A percentile compares a stretch with the other conserved stretches of the same genome.
Evolutionary conservation across 805 yeast species (phyloP).

Genomic region (Metschnikowia hibisci): DNA sequence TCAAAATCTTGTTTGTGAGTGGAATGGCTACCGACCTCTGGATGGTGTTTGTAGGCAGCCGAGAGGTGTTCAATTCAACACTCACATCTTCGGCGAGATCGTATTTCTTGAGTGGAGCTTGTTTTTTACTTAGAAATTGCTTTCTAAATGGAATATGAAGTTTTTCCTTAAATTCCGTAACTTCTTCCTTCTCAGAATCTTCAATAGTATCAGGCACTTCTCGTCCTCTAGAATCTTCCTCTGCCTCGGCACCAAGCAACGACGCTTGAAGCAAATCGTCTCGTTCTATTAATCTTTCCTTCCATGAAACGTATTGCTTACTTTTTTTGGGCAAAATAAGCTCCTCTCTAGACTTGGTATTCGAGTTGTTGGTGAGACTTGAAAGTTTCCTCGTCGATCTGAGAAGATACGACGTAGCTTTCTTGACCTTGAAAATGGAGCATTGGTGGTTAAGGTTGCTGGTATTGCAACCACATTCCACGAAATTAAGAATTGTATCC

Average conservation of each 20-base stretch:
- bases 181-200: neutral
- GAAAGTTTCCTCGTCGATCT: slow-evolving; percentile 55
- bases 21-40: slow-evolving; percentile 12
- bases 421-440: slow-evolving; percentile 55
- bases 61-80: slow-evolving; percentile 2
- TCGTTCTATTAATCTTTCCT: slow-evolving; percentile 28
- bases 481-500: slow-evolving; percentile 56
- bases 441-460: slow-evolving; percentile 43
- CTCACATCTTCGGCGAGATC: slow-evolving; percentile 4
- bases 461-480: slow-evolving; percentile 60
- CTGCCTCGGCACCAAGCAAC: neutral
- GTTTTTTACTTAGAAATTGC: slow-evolving; percentile 17
- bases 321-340: slow-evolving; percentile 29
- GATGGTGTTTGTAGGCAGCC: neutral
- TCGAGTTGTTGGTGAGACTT: slow-evolving; percentile 32
- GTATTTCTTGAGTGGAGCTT: slow-evolving; percentile 6
- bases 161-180: neutral
- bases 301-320: slow-evolving; percentile 36
- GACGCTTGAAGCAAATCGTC: slow-evolving; percentile 19
- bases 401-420: slow-evolving; percentile 55
- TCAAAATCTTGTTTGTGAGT: slow-evolving; percentile 10
- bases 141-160: slow-evolving; percentile 24
- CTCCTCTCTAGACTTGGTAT: slow-evolving; percentile 37
- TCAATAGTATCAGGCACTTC: neutral
- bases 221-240: neutral